Base-by-base conservation (phyloP, 352 stramenopile species). In the Globisporangium ultimum region DNA sequence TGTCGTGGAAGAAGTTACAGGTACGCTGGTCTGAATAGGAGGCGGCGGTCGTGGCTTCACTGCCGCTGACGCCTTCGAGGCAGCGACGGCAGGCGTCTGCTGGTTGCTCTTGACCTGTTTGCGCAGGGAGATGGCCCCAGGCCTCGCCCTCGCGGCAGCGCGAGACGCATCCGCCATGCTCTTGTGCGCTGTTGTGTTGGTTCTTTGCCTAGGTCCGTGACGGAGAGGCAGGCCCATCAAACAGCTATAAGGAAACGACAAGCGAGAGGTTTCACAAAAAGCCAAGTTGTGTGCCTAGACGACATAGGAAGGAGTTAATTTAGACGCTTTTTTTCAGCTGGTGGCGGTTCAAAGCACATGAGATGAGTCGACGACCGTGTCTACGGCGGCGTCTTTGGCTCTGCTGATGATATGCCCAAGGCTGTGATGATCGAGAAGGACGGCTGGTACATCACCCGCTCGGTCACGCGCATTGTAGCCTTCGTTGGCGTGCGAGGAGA, bases 161-260 rank as follows among this genome's bases (percentile, higher is more conserved):
- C 71, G 71, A 43, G 62, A 48, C 10, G 66, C 40, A 41, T 79
- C 71, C 43, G 67, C 64, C 71, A 79, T 79, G 8, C 32, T 41
- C 3, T n/a, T 10, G 13, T 42, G 13, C 28, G 38, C 40, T 18
- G 3, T 18, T 45, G 38, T 17, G 10, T 43, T 13, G 14, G 38
- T 13, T 43, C 38, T 13, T 17, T 43, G 38, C 38, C 24, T 43
- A 17, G 38, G 10, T 17, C 8, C 3, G 14, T 17, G 38, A 43
- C 38, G 11, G 38, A 43, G 11, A 17, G 11, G 12, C 7, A 13
- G 36, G 36, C 7, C 12, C 36, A 41, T 41, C 7, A 41, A 13
- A 17, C 38, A 13, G 38, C 38, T 17, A 10, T 17, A 43, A 45
- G 12, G 40, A n/a, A 45, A 45, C 40, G 40, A 45, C 12, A 45